Evolutionary conservation across 371 early-diverging fungal genomes (phyloP), one percentile per base, ranked within the genome.

Genomic region (Capillidium rhysosporum): DNA sequence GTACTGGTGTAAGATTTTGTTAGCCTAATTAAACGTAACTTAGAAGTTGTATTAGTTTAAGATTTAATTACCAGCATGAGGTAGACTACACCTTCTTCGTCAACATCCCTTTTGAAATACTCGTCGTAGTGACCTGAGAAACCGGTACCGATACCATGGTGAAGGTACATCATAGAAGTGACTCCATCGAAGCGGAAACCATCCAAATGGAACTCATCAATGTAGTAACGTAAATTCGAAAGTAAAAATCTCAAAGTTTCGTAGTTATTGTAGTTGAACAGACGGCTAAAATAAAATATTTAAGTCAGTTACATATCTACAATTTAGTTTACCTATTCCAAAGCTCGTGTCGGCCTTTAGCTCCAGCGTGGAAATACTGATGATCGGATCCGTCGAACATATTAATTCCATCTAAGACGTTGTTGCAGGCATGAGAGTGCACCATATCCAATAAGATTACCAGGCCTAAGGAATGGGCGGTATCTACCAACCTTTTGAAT

Each of bases 141-240:
- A 0, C 89, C 96, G 46, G 75, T 81, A 1, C 82, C 88, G 43
- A 94, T 89, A 40, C 96, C 96, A 65, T 95, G 96, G 64, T 95
- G 96, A 29, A 66, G 63, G 62, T 95, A 95, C 52, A 95, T 71
- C 91, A 95, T 94, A 40, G 83, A 82, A 1, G 96, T 95, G 26
- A 95, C 94, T 48, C 94, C 96, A 65, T 95, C 96, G 59, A 95
- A 95, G 25, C 96, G 77, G 80, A 93, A 94, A n/a, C 96, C 96
- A 62, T 94, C 96, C 63, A 95, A 88, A 14, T 70, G 68, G 61
- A 76, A 95, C 56, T 83, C 86, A 30, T 84, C 82, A 65, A 93
- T 69, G 80, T 86, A 95, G 66, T 80, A 93, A 23, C 92, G 74
- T 58, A 93, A 65, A 62, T 95, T 95, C 56, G 90, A 90, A 56